These are phyloP conservation scores for Pichia membranifaciens DNA, from an alignment of 805 yeast genomes.

Conservation along the genomic window DNA sequence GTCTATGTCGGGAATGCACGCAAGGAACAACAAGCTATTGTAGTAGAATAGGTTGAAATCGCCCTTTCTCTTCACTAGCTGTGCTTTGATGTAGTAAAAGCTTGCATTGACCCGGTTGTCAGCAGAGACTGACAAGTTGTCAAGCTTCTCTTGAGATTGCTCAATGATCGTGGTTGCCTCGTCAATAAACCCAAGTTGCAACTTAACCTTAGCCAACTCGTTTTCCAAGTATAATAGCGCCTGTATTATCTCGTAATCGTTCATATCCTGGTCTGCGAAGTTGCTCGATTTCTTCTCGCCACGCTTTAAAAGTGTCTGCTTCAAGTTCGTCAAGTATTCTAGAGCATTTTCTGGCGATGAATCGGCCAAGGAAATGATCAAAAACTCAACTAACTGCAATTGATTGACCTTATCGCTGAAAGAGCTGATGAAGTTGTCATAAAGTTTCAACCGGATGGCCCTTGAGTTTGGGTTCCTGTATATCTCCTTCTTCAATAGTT, in stretches of 20 bases:
- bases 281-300: conserved; percentile 29
- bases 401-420: conserved; percentile 72
- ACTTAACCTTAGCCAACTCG: conserved; percentile 69
- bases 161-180: conserved; percentile 68
- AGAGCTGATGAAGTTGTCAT: conserved; percentile 59
- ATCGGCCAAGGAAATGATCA: conserved; percentile 46
- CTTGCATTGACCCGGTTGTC: conserved; percentile 73
- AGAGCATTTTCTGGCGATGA: conserved; percentile 44
- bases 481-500: conserved; percentile 50
- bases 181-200: conserved; percentile 45
- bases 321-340: conserved; percentile 39
- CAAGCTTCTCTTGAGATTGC: conserved; percentile 50
- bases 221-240: conserved; percentile 56
- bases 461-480: conserved; percentile 49
- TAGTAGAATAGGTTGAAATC: conserved; percentile 81
- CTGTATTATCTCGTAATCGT: conserved; percentile 34
- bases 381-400: conserved; percentile 70
- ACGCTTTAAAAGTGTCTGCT: conserved; percentile 40
- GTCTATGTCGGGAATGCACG: conserved; percentile 52
- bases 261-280: conserved; percentile 27
- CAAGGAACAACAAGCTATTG: conserved; percentile 74
- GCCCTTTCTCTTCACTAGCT: conserved; percentile 62
- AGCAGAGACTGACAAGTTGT: conserved; percentile 42
- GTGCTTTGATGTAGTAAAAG: conserved; percentile 73
- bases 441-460: conserved; percentile 58